Evolutionary conservation across 2,329 filamentous ascomycete species (phyloP).

Genomic region (Monilinia laxa): DNA sequence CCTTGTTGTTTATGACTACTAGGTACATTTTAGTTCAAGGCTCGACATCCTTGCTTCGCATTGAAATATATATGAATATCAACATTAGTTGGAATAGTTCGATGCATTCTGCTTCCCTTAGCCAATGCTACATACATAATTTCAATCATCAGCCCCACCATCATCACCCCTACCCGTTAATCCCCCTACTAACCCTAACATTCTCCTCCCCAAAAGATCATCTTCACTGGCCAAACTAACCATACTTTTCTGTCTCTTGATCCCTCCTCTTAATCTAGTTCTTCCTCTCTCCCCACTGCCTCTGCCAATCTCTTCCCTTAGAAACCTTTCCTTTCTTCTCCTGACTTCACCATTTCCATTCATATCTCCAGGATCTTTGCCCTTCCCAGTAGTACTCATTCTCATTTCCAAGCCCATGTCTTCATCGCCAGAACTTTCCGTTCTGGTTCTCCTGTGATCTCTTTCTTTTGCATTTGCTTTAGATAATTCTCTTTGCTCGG

Average conservation of each 20-base stretch:
- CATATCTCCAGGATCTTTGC: conserved; percentile 13
- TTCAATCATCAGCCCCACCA: conserved; percentile 30
- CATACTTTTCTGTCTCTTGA: conserved; percentile 47
- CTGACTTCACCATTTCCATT: conserved; percentile 27
- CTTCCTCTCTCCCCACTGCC: conserved; percentile 38
- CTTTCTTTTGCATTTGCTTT: conserved; percentile 27
- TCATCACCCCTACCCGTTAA: conserved; percentile 46
- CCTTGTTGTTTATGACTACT: too few species aligned
- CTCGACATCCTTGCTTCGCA: too few species aligned
- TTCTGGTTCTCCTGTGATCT: conserved; percentile 31
- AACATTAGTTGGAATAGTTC: background rate
- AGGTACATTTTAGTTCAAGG: too few species aligned
- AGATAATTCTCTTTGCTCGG: conserved; percentile 42
- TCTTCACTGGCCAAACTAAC: conserved; percentile 55
- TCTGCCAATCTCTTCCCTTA: conserved; percentile 42
- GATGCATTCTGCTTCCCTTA: background rate
- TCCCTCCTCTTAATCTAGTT: conserved; percentile 46
- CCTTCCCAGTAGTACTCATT: conserved; percentile 46
- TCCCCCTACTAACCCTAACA: conserved; percentile 54
- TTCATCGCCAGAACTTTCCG: conserved; percentile 61
- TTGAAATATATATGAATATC: too few species aligned
- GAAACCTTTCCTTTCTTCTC: conserved; percentile 39
- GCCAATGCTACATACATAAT: background rate
- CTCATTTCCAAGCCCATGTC: conserved; percentile 81
- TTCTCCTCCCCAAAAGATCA: conserved; percentile 54